Evolutionary conservation across 1,139 yeast species (phyloP), one percentile per base, ranked within the genome.

Genomic region (Ogataea hybrid): DNA sequence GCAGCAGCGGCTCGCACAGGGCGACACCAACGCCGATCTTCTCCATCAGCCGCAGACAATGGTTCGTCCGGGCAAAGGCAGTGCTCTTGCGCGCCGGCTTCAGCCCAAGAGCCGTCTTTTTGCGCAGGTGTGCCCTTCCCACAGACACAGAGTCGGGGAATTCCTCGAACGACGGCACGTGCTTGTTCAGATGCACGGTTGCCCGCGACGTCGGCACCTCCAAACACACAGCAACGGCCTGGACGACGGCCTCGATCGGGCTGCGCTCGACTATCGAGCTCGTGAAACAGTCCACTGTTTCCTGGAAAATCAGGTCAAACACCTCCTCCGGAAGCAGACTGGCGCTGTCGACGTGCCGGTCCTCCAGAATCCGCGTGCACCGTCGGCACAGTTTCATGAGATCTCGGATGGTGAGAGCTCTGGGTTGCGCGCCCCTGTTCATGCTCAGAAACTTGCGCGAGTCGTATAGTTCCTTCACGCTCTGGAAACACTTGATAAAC

Each of bases 261-360:
- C 69, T 72, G 25, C 63, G 61, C 48, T 84, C 88, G 29, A 86
- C 79, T 21, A 89, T 69, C 3, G 95, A 87, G 52, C 95, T 83
- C 1, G 96, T 90, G 63, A 90, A 92, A 59, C 97, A 88, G 60
- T 92, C 96, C 21, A 88, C 81, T 0, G 97, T 95, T 62, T 94
- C 98, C 28, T 88, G 84, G 63, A 90, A 89, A 25, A 92, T 79
- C 47, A 77, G 71, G 52, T 92, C 96, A 58, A 78, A 81, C 1
- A 83, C 59, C 3, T 77, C 70, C 2, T 82, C 70, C 43, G 81
- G 81, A 34, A 89, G 66, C 27, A 84, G 65, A 46, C 77, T 79
- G 42, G 78, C 57, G 2, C 71, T 61, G 1, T 63, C 60, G 12
- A 83, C 64, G 8, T 78, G 79, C 41, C 75, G 71, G 43, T 71